Conservation (phyloP, 768 basidiomycete species). For the Amanita rubescens region DNA sequence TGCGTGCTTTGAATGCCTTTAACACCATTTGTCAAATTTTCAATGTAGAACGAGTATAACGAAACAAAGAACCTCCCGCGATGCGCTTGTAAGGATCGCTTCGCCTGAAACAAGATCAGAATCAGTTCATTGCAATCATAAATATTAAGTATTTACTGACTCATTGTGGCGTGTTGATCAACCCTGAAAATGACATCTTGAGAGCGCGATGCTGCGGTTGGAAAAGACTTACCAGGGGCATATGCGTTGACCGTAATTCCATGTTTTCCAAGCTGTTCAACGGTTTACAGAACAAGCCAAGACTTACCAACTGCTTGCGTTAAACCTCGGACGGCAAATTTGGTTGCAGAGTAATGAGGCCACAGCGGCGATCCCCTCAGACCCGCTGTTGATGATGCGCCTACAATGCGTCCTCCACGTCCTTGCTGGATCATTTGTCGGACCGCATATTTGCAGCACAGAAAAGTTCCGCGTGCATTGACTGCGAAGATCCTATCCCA, state of each 20-base stretch:
- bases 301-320: conserved; percentile 30
- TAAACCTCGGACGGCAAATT: conserved; percentile 34
- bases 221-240: conserved; percentile 22
- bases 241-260: conserved; percentile 38
- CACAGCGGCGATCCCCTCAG: conserved; percentile 17
- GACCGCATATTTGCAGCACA: conserved; percentile 62
- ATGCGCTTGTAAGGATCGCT: too few relatives aligned
- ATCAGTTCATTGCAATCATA: too few relatives aligned
- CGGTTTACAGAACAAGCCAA: not conserved
- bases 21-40: too few relatives aligned
- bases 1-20: not conserved
- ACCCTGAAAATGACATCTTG: too few relatives aligned
- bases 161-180: not conserved
- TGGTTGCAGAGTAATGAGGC: conserved; percentile 25
- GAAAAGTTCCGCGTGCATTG: conserved; percentile 51
- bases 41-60: not conserved
- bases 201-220: too few relatives aligned
- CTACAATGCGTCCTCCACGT: conserved; percentile 49
- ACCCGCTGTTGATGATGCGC: conserved; percentile 28
- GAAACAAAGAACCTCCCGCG: too few relatives aligned
- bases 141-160: not conserved
- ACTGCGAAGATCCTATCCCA: conserved; percentile 37
- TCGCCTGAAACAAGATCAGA: not conserved
- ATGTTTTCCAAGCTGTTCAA: conserved; percentile 15
- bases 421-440: conserved; percentile 52